Percentiles rank a stretch among this genome's conserved stretches.
Conservation (phyloP, 2,329 filamentous ascomycete species). For the Xylaria arbuscula region DNA sequence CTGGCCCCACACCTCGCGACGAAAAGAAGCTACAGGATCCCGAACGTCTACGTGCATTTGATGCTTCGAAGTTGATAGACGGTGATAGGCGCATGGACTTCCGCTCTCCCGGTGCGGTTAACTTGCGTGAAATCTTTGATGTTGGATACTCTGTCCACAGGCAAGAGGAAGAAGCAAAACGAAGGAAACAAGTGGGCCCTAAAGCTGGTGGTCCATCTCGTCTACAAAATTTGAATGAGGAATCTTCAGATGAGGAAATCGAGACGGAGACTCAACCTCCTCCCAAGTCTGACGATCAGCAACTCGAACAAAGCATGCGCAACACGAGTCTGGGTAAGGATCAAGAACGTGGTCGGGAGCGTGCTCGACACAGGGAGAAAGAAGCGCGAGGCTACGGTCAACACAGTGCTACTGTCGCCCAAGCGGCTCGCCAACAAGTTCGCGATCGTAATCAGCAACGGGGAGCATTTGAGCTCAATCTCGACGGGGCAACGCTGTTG, state of each 20-base stretch:
- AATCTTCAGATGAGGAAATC: slow-evolving; percentile 70
- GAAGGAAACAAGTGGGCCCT: slow-evolving; percentile 82
- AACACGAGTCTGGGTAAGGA: slow-evolving; percentile 76
- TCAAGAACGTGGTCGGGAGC: slow-evolving; percentile 63
- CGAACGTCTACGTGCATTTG: slow-evolving; percentile 65
- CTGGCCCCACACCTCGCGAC: slow-evolving; percentile 66
- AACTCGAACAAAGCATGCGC: slow-evolving; percentile 87
- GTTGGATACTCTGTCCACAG: slow-evolving; percentile 97
- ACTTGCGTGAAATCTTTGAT: slow-evolving; percentile 96
- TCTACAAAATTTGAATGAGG: slow-evolving; percentile 75
- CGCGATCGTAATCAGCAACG: slow-evolving; percentile 73
- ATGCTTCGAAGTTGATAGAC: slow-evolving; percentile 64
- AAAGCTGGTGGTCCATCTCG: slow-evolving; percentile 71
- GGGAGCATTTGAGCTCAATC: slow-evolving; percentile 89
- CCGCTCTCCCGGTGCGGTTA: slow-evolving; percentile 93
- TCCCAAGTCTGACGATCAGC: slow-evolving; percentile 63
- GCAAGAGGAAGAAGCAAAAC: slow-evolving; percentile 95
- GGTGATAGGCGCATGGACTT: slow-evolving; percentile 84
- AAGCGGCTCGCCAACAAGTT: slow-evolving; percentile 84
- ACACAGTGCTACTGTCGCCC: slow-evolving; percentile 84
- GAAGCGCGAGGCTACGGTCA: slow-evolving; percentile 82
- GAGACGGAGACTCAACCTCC: slow-evolving; percentile 62
- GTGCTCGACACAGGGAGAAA: slow-evolving; percentile 56
- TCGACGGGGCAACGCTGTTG: slow-evolving; percentile 90
- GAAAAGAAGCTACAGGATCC: slow-evolving; percentile 66